These are phyloP conservation scores for Kondoa subrosea DNA, from an alignment of 768 basidiomycete species.

Conservation along the genomic window DNA sequence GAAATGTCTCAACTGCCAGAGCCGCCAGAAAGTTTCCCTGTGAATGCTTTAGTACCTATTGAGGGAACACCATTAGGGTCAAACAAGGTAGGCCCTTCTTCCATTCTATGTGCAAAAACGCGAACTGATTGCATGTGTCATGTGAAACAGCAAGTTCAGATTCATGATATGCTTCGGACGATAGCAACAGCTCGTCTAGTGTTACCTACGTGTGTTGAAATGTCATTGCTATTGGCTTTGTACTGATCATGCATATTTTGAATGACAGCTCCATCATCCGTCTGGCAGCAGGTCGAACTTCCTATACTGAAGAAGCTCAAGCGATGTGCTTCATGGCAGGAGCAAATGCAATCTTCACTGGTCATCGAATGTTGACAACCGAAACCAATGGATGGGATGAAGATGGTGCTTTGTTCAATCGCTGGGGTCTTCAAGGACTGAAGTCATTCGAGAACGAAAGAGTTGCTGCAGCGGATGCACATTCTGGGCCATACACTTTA, in stretches of 20 bases:
- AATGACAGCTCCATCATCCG: slow-evolving; percentile 56
- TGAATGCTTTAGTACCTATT: slow-evolving; percentile 92
- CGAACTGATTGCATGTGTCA: slow-evolving; percentile 4
- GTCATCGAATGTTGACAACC: slow-evolving; percentile 71
- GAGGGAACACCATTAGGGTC: slow-evolving; percentile 79
- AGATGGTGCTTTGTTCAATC: slow-evolving; percentile 83
- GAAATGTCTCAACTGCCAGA: slow-evolving; percentile 88
- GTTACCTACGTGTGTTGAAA: slow-evolving; percentile 46
- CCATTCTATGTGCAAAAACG: no score
- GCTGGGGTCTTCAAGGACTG: slow-evolving; percentile 89
- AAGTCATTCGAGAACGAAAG: slow-evolving; percentile 47
- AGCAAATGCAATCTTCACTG: slow-evolving; percentile 96
- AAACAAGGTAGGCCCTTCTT: no score
- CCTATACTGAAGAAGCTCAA: slow-evolving; percentile 74
- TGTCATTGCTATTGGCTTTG: not conserved
- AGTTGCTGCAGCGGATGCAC: slow-evolving; percentile 7
- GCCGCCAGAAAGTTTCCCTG: slow-evolving; percentile 97
- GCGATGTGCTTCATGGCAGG: slow-evolving; percentile 98
- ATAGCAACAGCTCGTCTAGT: slow-evolving; percentile 89
- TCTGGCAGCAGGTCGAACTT: slow-evolving; percentile 82
- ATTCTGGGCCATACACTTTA: not conserved
- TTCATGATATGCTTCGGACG: slow-evolving; percentile 73
- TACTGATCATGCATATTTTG: not conserved
- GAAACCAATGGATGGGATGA: slow-evolving; percentile 75
- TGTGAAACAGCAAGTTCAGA: slow-evolving; percentile 52